A percentile compares a stretch with the other conserved stretches of the same genome.
phyloP scores from a whole-genome alignment of 257 asterid genomes.

The Solanum etuberosum region DNA sequence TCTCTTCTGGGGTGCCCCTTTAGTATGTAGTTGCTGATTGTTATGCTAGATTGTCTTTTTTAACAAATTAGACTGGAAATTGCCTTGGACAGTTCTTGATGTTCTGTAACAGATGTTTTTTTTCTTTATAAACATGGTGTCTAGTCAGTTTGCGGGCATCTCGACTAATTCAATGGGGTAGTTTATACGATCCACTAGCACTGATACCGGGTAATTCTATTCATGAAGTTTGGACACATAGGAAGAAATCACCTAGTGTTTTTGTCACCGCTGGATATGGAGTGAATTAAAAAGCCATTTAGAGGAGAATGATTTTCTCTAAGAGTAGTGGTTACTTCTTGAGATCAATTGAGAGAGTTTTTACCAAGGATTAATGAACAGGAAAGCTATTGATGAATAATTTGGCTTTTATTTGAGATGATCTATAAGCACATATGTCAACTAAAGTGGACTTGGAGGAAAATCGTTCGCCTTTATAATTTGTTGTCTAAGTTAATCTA shows the following conservation, averaged over 20 bases:
- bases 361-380: background rate
- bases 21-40: background rate
- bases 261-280: background rate
- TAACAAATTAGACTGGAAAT: background rate
- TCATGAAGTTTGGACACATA: background rate
- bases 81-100: background rate
- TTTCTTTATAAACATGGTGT: background rate
- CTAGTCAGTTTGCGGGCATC: background rate
- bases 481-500: background rate
- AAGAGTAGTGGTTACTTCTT: background rate
- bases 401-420: background rate
- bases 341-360: background rate
- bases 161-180: background rate
- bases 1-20: background rate
- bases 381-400: background rate
- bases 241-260: background rate
- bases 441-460: background rate
- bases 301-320: background rate
- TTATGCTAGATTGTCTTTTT: background rate
- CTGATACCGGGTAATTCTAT: background rate
- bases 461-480: background rate
- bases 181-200: background rate
- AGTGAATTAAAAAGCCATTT: background rate
- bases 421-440: background rate
- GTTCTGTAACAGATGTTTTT: background rate